Conservation (phyloP, 768 basidiomycete species). For the Naematelia aurantialba region DNA sequence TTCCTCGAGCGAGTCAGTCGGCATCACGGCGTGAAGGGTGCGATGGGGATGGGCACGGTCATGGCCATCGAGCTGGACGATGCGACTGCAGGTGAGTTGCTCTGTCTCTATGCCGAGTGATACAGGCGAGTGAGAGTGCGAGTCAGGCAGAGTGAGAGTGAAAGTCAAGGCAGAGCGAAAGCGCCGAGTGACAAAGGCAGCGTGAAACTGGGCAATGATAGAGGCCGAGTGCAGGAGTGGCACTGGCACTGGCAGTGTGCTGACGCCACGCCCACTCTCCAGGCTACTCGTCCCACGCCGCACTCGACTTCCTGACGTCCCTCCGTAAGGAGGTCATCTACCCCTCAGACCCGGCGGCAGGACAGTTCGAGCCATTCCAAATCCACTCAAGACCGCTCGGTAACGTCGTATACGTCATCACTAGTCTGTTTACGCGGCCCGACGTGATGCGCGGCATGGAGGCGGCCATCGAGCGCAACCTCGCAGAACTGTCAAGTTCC, state of each 20-base stretch:
- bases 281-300: constrained; percentile 63
- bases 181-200: not conserved
- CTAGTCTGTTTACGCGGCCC: constrained; percentile 41
- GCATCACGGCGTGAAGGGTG: constrained; percentile 60
- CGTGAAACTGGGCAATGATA: not conserved
- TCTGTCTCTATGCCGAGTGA: constrained; percentile 2
- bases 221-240: not conserved
- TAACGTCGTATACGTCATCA: constrained; percentile 55
- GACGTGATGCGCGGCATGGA: constrained; percentile 51
- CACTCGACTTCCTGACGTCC: constrained; percentile 60
- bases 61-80: constrained; percentile 68
- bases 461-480: constrained; percentile 57
- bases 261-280: too few species aligned
- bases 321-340: constrained; percentile 52
- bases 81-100: constrained; percentile 47
- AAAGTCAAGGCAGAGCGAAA: not conserved
- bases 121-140: not conserved
- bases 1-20: constrained; percentile 67
- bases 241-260: too few species aligned
- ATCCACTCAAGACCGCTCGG: constrained; percentile 87
- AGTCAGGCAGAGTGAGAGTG: not conserved
- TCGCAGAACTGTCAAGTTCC: constrained; percentile 17
- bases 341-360: constrained; percentile 52
- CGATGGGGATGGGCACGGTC: constrained; percentile 84
- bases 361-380: constrained; percentile 56